Evolutionary conservation across 75 land plant species (phyloP), one percentile per base, ranked within the genome.

Genomic region (Gnetum montanum): DNA sequence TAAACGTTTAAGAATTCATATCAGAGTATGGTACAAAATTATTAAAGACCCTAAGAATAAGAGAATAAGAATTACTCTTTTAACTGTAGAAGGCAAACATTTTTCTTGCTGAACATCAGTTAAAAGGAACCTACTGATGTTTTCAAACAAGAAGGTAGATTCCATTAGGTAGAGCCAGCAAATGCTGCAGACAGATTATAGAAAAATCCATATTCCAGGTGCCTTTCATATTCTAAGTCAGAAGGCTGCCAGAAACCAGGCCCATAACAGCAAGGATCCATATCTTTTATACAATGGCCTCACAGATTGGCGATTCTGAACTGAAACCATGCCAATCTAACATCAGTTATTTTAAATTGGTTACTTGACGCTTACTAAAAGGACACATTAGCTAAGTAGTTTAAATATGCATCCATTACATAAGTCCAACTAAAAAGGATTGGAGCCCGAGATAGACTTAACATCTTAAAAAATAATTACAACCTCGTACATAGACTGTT

Each of bases 131-230:
- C 55, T 18, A 31, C 37, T 53, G 55, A 11, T 53, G 55, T 33
- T 34, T 30, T 20, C 11, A 25, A 34, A 53, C 22, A 53, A 53
- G 25, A 28, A 53, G 22, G 20, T 20, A 53, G 7, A 10, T 33
- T 16, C 28, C 11, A 19, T 41, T 79, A 83, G 40, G 86, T 83
- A 65, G 69, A 75, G 38, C 80, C 80, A 57, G 75, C 73, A 60
- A 79, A 83, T 18, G 79, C 75, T 43, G 67, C 65, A 70, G 75
- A 66, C 20, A 66, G 69, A 34, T 59, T 55, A 50, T 69, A 72
- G 61, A 31, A 52, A 45, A 56, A 49, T 46, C 66, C 65, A 63
- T 75, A 79, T 63, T 70, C 67, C 79, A 43, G 79, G 79, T 48
- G 67, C 70, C 63, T 72, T 71, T 63, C 73, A 49, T 69, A 67